These are phyloP conservation scores for Colletotrichum sp. DNA, from an alignment of 2,329 filamentous ascomycete genomes.

Conservation along the genomic window DNA sequence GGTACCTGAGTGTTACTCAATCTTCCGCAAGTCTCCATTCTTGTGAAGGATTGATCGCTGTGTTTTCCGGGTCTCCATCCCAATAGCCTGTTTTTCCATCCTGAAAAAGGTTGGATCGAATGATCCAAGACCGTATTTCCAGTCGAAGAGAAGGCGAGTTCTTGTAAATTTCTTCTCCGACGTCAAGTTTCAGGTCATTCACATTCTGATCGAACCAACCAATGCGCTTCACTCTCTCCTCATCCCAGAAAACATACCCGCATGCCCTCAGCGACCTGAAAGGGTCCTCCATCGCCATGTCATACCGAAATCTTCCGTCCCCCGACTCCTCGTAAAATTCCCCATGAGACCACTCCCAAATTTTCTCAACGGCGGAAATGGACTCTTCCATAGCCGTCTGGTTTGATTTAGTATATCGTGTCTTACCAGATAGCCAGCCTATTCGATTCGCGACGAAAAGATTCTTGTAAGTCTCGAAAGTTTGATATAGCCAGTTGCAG, in stretches of 20 bases:
- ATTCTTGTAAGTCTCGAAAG: not conserved
- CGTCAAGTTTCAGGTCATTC: not conserved
- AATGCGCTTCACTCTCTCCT: not conserved
- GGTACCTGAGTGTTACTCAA: not conserved
- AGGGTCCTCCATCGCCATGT: not conserved
- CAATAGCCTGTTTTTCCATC: not conserved
- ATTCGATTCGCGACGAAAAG: not conserved
- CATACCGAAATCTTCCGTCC: not conserved
- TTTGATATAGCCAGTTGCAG: not conserved
- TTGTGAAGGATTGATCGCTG: not conserved
- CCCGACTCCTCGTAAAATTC: not conserved
- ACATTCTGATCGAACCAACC: not conserved
- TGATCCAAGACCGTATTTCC: not conserved
- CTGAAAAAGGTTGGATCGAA: not conserved
- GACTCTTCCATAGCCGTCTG: not conserved
- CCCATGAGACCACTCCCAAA: not conserved
- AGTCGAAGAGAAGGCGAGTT: not conserved
- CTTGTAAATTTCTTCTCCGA: not conserved
- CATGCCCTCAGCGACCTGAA: not conserved
- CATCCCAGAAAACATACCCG: not conserved
- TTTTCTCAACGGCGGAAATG: not conserved
- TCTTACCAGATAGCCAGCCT: not conserved
- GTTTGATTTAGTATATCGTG: not conserved
- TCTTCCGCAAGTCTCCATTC: not conserved
- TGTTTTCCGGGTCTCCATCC: not conserved